phyloP scores from a whole-genome alignment of 345 rosid species.

The Jatropha curcas region DNA sequence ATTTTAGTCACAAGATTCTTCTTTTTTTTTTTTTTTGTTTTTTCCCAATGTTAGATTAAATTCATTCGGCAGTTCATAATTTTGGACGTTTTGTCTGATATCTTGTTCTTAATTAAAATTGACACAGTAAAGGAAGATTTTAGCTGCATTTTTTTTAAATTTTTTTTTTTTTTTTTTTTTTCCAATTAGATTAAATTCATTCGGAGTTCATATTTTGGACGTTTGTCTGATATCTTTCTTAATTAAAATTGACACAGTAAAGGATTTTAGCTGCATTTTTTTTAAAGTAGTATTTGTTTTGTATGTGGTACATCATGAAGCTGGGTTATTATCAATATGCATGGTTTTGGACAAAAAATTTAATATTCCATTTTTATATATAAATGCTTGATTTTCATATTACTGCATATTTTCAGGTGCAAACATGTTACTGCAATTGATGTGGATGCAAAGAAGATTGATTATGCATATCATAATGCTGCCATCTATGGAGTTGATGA shows the following conservation, averaged over 20 bases:
- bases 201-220: neutral
- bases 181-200: no score
- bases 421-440: slow-evolving; percentile 77
- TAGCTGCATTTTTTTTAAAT: neutral
- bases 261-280: neutral
- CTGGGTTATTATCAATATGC: slow-evolving; percentile 1
- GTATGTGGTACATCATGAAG: neutral
- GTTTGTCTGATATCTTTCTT: neutral
- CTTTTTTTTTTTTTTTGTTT: no score
- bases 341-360: neutral
- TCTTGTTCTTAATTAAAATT: neutral
- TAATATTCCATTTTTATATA: neutral
- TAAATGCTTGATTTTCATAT: slow-evolving; percentile 17
- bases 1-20: no score
- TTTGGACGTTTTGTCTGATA: neutral
- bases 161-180: no score
- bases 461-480: slow-evolving; percentile 81
- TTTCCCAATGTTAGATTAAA: no score
- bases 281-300: neutral
- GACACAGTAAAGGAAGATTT: neutral
- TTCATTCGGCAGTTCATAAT: neutral
- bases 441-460: slow-evolving; percentile 75
- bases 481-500: slow-evolving; percentile 71
- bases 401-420: slow-evolving; percentile 52
- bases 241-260: neutral